These are phyloP conservation scores for Fusarium ramigenum DNA, from an alignment of 2,329 filamentous ascomycete genomes.

Conservation along the genomic window DNA sequence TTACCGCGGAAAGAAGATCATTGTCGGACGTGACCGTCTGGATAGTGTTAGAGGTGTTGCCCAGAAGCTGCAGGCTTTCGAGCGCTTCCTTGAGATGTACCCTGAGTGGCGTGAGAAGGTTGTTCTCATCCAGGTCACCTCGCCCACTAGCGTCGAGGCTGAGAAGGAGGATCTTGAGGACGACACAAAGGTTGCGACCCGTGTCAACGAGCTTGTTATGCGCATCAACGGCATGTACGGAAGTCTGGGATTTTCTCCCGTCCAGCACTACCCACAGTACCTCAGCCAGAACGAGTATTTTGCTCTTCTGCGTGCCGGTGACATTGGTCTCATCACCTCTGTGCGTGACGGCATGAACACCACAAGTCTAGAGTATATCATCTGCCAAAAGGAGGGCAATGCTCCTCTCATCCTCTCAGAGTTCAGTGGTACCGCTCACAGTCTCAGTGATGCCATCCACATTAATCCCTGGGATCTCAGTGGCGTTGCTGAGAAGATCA, in stretches of 20 bases:
- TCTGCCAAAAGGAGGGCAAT: conserved; percentile 87
- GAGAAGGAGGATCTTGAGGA: conserved; percentile 72
- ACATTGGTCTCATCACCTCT: conserved; percentile 93
- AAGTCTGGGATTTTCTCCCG: conserved; percentile 86
- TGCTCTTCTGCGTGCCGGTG: conserved; percentile 86
- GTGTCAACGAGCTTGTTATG: conserved; percentile 89
- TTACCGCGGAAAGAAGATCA: conserved; percentile 92
- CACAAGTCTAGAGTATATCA: conserved; percentile 91
- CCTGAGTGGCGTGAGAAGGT: conserved; percentile 93
- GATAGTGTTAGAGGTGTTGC: conserved; percentile 92
- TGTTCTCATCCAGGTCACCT: conserved; percentile 94
- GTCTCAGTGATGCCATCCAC: conserved; percentile 85
- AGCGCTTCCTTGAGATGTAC: conserved; percentile 88
- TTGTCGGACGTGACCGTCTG: conserved; percentile 92
- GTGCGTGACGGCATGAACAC: conserved; percentile 99
- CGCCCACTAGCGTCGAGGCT: conserved; percentile 81
- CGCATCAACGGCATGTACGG: conserved; percentile 93
- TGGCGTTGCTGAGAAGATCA: conserved; percentile 84
- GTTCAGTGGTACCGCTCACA: conserved; percentile 93
- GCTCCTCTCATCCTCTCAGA: conserved; percentile 94
- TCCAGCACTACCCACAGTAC: conserved; percentile 95
- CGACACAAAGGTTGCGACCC: conserved; percentile 83
- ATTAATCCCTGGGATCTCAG: conserved; percentile 96
- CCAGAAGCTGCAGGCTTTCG: conserved; percentile 96
- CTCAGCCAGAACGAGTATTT: conserved; percentile 92